Base-by-base conservation (phyloP, 192 early-diverging fungal genomes). In the Linnemannia zychae region DNA sequence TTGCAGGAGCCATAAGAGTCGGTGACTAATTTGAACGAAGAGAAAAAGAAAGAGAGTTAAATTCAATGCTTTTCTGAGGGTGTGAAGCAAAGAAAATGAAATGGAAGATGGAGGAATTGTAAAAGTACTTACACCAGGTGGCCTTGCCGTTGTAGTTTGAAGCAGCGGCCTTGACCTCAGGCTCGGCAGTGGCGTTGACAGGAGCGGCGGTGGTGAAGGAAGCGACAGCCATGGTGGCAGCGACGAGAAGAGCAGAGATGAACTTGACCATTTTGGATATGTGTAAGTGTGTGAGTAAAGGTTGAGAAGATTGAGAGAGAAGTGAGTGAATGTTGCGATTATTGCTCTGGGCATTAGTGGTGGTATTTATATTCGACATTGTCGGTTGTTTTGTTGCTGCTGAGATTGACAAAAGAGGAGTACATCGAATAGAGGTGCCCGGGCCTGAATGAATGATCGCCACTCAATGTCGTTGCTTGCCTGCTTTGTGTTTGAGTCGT, bases 101-200 rank as follows among this genome's bases (percentile, higher is more conserved):
- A 9, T 44, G 3, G 49, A 1, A 22, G n/a, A 53, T 18, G 22
- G 22, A 0, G 53, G n/a, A 24, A 31, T 31, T 44, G 9, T 44
- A 1, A 15, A 3, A 63, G 36, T 70, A 75, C 47, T 86, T 66
- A 75, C 80, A 89, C 78, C 86, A 89, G 71, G 88, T 89, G 48
- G 77, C 85, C 34, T 68, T 70, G 47, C 88, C 88, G 48, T 65
- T 34, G 78, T 75, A 84, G 40, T 65, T 48, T 40, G 24, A 28
- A 46, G 71, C 31, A 69, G 79, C 50, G 60, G 77, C 77, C 20
- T 71, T 67, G 37, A 63, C 24, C 34, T 75, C 53, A 20, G 34
- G 18, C 28, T 57, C 73, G 40, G 86, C 72, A 22, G 77, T 69
- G 36, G 60, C 20, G 37, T 57, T 34, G 31, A 71, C 67, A 12